Evolutionary conservation across 768 basidiomycete genomes (phyloP).

Genomic region (Asterophora lycoperdoides): DNA sequence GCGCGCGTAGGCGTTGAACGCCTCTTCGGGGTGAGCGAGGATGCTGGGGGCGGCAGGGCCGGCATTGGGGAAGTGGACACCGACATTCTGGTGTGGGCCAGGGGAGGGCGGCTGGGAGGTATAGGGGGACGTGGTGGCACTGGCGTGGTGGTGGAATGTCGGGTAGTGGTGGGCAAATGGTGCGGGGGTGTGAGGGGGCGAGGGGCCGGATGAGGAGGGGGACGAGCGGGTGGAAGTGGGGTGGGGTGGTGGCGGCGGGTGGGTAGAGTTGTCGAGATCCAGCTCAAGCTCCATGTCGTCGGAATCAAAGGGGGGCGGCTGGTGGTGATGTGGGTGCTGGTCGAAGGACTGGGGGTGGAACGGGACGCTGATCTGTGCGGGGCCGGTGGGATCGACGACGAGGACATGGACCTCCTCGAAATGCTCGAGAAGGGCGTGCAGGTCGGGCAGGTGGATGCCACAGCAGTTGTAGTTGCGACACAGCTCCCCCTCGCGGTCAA

Average conservation of each 20-base stretch:
- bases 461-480: constrained; percentile 92
- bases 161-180: constrained; percentile 26
- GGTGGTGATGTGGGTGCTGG: constrained; percentile 22
- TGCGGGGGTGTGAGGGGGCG: constrained; percentile 46
- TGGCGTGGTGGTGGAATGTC: constrained; percentile 23
- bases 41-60: constrained; percentile 19
- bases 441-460: constrained; percentile 64
- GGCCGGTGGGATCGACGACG: constrained; percentile 46
- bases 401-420: constrained; percentile 90
- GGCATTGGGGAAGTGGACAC: constrained; percentile 12
- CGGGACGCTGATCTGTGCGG: constrained; percentile 41
- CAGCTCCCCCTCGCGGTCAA: constrained; percentile 70
- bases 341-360: constrained; percentile 37
- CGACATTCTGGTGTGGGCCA: constrained; percentile 27
- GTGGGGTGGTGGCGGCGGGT: constrained; percentile 24
- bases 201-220: constrained; percentile 39
- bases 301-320: constrained; percentile 49
- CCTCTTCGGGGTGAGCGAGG: constrained; percentile 43
- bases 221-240: constrained; percentile 29
- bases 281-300: constrained; percentile 83
- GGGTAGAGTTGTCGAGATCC: constrained; percentile 41
- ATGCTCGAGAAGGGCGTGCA: constrained; percentile 85
- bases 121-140: constrained; percentile 31
- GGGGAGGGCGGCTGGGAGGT: constrained; percentile 45
- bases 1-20: constrained; percentile 66